Base-by-base conservation (phyloP, 371 early-diverging fungal species). In the Mucor saturninus region DNA sequence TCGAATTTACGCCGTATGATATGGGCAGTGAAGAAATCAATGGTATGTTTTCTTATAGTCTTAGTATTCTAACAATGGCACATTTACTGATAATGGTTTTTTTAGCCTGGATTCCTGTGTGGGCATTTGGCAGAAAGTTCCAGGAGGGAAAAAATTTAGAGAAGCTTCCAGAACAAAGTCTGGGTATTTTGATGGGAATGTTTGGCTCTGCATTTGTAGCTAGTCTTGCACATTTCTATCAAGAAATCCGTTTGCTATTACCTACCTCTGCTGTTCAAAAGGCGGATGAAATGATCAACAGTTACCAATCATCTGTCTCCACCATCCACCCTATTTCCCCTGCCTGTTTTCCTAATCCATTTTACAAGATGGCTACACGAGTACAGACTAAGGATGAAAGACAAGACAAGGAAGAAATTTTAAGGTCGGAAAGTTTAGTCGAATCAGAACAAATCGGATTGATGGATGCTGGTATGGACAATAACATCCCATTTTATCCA, bases 401-500 rank as follows among this genome's bases (percentile, higher is more conserved):
- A 4, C n/a, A 31, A 5, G 46, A 46, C 32, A 13, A 50, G n/a
- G 60, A 67, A n/a, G 58, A 67, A 29, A 40, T 61, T 30, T 32
- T 61, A 7, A 29, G 69, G 56, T 50, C 74, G 5, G 70, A 48
- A 58, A 69, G 42, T 48, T 58, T 66, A 31, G 61, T 67, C 54
- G 61, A 65, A 43, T 69, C 80, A 2, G 42, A 66, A 15, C 28
- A 83, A 6, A 65, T 91, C 10, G 79, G 80, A 29, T 65, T 90
- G 30, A 87, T 89, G 73, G 93, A 92, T 70, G 91, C 91, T 10
- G 93, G 91, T 2, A 80, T 88, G 77, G 87, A 90, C 38, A 93
- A 91, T 70, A 91, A 93, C 56, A 75, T 90, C 21, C 91, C 93
- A 0, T 80, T 93, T 45, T 89, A 90, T 31, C 89, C 91, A 5